Conservation (phyloP, 1,284 basidiomycete genomes). For the Cystobasidium pallidum region DNA sequence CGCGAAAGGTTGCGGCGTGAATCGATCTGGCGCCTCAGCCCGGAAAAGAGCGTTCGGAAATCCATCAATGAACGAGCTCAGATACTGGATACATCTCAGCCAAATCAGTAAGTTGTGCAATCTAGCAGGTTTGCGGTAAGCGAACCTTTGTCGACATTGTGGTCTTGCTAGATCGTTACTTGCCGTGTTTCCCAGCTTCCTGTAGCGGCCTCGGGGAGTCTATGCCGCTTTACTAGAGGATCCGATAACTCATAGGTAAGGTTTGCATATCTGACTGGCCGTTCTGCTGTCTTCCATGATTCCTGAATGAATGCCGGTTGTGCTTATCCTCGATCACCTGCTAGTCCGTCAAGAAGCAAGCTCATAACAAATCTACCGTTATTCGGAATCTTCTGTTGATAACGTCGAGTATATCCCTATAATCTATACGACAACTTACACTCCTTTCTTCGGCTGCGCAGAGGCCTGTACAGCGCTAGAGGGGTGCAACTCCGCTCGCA, state of each 20-base stretch:
- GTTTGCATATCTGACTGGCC: background rate
- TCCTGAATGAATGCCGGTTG: background rate
- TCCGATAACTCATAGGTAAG: background rate
- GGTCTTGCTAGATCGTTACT: slow-evolving; percentile 3
- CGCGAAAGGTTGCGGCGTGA: slow-evolving; percentile 13
- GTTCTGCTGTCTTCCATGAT: background rate
- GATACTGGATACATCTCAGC: slow-evolving; percentile 4
- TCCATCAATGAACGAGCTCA: slow-evolving; percentile 30
- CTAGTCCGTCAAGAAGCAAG: slow-evolving; percentile 17
- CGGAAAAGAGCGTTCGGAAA: background rate
- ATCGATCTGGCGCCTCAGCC: slow-evolving; percentile 3
- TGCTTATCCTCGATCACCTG: slow-evolving; percentile 12
- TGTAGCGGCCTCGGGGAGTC: no score
- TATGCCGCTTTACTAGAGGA: no score
- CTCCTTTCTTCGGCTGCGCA: no score
- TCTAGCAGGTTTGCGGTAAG: background rate
- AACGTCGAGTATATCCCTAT: no score
- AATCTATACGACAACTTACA: no score
- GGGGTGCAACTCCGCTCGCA: no score
- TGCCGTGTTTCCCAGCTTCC: background rate
- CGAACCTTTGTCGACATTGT: slow-evolving; percentile 41
- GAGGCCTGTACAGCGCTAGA: no score
- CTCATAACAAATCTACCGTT: no score
- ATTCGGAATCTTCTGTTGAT: no score
- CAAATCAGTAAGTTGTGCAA: background rate